Percentiles rank a stretch among this genome's conserved stretches.
Evolutionary conservation across 108 stramenopile species (phyloP).

Genomic region (Skeletonema marinoi): DNA sequence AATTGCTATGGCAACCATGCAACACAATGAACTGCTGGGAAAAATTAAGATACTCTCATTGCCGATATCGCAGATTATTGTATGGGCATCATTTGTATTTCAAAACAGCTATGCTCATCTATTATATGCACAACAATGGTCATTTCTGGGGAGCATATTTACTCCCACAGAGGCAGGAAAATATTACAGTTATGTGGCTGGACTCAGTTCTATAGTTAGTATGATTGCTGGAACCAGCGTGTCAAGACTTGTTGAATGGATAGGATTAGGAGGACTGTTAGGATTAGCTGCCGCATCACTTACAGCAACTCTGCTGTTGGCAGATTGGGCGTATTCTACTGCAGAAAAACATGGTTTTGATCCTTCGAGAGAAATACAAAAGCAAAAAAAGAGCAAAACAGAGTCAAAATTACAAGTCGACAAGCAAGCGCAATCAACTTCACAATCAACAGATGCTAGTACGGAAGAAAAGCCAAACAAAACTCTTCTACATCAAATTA

Average conservation of each 20-base stretch:
- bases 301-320: constrained; percentile 50
- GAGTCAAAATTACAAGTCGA: not conserved
- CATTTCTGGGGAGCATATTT: constrained; percentile 74
- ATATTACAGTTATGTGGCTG: constrained; percentile 83
- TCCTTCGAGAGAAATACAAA: constrained; percentile 47
- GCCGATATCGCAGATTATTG: constrained; percentile 50
- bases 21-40: constrained; percentile 20
- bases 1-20: constrained; percentile 28
- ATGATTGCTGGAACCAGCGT: constrained; percentile 72
- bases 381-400: constrained; percentile 23
- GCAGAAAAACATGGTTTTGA: constrained; percentile 72
- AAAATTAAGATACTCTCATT: constrained; percentile 23
- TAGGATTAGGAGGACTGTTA: constrained; percentile 62
- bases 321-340: constrained; percentile 63
- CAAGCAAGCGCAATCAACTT: constrained; percentile 5
- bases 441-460: constrained; percentile 1
- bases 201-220: constrained; percentile 70
- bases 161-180: constrained; percentile 71
- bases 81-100: constrained; percentile 74
- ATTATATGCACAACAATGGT: constrained; percentile 83
- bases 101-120: constrained; percentile 83
- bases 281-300: constrained; percentile 64
- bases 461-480: constrained; percentile 6
- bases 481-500: constrained; percentile 41
- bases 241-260: constrained; percentile 39